phyloP scores from a whole-genome alignment of 2,329 filamentous ascomycete species.

The Aureobasidium lini region DNA sequence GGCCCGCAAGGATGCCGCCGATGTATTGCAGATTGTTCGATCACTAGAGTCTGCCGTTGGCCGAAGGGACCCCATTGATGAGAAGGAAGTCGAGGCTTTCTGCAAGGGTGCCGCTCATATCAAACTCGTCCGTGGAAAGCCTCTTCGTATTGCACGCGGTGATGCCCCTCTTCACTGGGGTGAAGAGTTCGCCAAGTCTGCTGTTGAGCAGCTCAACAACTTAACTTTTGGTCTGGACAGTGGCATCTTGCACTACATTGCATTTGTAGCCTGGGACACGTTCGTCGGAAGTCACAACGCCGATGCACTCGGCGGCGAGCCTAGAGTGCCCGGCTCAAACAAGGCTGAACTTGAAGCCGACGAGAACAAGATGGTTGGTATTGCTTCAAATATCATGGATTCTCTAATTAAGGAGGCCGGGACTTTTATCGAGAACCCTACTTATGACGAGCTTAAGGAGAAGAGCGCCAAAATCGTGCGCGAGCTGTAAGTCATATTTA shows the following conservation, averaged over 20 bases:
- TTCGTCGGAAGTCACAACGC: slow-evolving; percentile 36
- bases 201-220: slow-evolving; percentile 34
- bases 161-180: slow-evolving; percentile 39
- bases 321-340: slow-evolving; percentile 30
- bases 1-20: slow-evolving; percentile 67
- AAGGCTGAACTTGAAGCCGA: slow-evolving; percentile 30
- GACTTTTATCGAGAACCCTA: slow-evolving; percentile 33
- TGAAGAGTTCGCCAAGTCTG: slow-evolving; percentile 43
- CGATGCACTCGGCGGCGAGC: slow-evolving; percentile 27
- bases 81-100: slow-evolving; percentile 77
- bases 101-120: slow-evolving; percentile 94
- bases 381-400: slow-evolving; percentile 36
- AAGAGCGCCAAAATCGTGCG: slow-evolving; percentile 30
- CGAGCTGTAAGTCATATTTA: slow-evolving; percentile 34
- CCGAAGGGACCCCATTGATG: slow-evolving; percentile 44
- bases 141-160: slow-evolving; percentile 42
- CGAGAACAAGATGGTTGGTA: slow-evolving; percentile 33
- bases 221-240: slow-evolving; percentile 25
- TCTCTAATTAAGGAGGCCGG: slow-evolving; percentile 36
- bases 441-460: slow-evolving; percentile 32
- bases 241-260: slow-evolving; percentile 42
- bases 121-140: slow-evolving; percentile 67
- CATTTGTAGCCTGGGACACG: slow-evolving; percentile 45
- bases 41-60: slow-evolving; percentile 45
- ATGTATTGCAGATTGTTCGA: slow-evolving; percentile 62